phyloP scores from a whole-genome alignment of 352 stramenopile genomes.

The Pythium myriotylum region DNA sequence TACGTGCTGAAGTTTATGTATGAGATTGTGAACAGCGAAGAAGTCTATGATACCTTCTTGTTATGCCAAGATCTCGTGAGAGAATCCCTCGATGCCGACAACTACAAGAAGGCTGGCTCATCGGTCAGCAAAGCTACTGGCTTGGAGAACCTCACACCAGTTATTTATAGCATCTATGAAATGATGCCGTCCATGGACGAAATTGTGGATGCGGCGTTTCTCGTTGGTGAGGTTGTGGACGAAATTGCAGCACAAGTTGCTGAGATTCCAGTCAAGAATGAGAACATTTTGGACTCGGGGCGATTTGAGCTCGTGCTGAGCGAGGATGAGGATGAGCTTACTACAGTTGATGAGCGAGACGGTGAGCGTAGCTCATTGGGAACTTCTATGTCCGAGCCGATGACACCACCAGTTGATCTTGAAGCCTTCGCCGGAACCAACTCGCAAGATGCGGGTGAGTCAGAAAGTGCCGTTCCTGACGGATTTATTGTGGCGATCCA shows the following conservation, averaged over 20 bases:
- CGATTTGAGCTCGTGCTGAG: constrained; percentile 24
- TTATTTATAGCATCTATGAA: constrained; percentile 50
- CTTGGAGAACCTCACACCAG: constrained; percentile 42
- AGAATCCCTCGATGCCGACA: constrained; percentile 62
- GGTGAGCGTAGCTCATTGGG: no score
- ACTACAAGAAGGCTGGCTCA: constrained; percentile 55
- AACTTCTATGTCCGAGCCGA: no score
- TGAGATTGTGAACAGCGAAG: constrained; percentile 76
- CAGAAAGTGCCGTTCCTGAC: neutral
- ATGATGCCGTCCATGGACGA: constrained; percentile 72
- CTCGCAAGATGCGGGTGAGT: neutral
- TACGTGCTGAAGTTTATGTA: constrained; percentile 74
- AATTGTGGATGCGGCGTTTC: constrained; percentile 47
- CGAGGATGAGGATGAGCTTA: constrained; percentile 11
- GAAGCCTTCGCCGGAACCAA: neutral
- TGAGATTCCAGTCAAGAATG: constrained; percentile 22
- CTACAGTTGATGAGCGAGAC: neutral
- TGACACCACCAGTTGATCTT: no score
- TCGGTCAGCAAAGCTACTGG: constrained; percentile 46
- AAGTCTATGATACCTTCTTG: constrained; percentile 66
- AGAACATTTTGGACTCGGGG: constrained; percentile 11
- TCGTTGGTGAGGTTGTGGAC: constrained; percentile 66
- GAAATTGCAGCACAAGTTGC: constrained; percentile 35
- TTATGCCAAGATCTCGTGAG: constrained; percentile 64
- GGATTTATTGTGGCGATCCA: neutral